A percentile compares a stretch with the other conserved stretches of the same genome.
Conservation (phyloP, 768 basidiomycete genomes). For the Lactarius hengduanensis region DNA sequence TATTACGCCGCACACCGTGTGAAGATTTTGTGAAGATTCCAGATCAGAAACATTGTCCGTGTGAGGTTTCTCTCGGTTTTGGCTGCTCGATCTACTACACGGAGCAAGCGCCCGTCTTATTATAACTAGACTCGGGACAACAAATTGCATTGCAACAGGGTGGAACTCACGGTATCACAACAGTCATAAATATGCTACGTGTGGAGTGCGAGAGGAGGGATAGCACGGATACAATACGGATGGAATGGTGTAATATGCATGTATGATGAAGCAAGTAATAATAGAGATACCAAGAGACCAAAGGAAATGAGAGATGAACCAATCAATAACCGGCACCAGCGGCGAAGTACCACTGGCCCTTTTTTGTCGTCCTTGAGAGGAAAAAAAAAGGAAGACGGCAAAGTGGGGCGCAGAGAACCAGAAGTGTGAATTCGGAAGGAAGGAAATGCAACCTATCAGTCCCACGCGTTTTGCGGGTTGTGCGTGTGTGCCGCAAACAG, state of each 20-base stretch:
- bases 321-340: not conserved
- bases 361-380: slow-evolving; percentile 7
- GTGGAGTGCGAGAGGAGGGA: not conserved
- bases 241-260: not conserved
- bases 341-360: not conserved
- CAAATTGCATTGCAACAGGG: not conserved
- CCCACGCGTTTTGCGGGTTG: not conserved
- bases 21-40: not conserved
- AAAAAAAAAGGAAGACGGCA: not conserved
- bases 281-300: not conserved
- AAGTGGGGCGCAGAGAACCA: not conserved
- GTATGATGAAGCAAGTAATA: not conserved
- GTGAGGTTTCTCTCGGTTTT: not conserved
- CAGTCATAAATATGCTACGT: slow-evolving; percentile 11
- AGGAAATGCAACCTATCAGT: not conserved
- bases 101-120: not conserved
- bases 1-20: not conserved
- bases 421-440: not conserved
- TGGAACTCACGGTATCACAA: not conserved
- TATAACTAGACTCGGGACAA: not conserved
- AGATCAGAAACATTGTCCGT: not conserved
- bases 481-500: not conserved
- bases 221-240: not conserved
- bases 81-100: not conserved
- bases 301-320: not conserved